Evolutionary conservation across 1,284 basidiomycete genomes (phyloP), one percentile per base, ranked within the genome.

Genomic region (Polyporus tsugae): DNA sequence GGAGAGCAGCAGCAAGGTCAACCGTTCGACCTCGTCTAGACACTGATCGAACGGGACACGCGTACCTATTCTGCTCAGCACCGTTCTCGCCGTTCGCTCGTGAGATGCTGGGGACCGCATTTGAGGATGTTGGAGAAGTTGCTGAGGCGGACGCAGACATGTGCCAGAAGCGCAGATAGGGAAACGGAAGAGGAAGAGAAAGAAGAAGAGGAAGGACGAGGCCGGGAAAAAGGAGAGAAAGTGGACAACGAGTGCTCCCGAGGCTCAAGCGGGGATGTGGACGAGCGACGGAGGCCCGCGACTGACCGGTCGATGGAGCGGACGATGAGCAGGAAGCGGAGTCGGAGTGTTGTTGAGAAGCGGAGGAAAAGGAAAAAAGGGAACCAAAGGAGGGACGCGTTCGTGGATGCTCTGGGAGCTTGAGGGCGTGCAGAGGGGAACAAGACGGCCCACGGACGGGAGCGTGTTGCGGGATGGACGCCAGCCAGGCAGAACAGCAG

Each of bases 21-120:
- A 46, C 52, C 41, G 58, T 58, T 35, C 17, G 60, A 38, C 42
- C 42, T 42, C 38, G 59, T 44, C 38, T 36, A 11, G 46, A 29
- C 35, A 58, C 65, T 60, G 55, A 68, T 46, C 57, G 59, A 66
- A 33, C 53, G 46, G 61, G 39, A 44, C 53, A 64, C 25, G 57
- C 64, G 63, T 42, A 89, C 90, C 88, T 91, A 79, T 93, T 93
- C 87, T 91, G 91, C 78, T 93, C 92, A 75, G 92, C 90, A 72
- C 85, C 88, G 78, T 87, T 90, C 79, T 90, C 88, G 63, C 86
- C 77, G 58, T 71, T 72, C 41, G 69, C 67, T 65, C 73, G 84
- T 65, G 49, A 82, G 75, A 75, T 84, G 76, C 85, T 90, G 68
- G 86, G 82, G 69, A 86, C 85, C 55, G 84, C 84, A 72, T 80